These are phyloP conservation scores for Xylaria digitata DNA, from an alignment of 2,329 filamentous ascomycete genomes.

Conservation along the genomic window DNA sequence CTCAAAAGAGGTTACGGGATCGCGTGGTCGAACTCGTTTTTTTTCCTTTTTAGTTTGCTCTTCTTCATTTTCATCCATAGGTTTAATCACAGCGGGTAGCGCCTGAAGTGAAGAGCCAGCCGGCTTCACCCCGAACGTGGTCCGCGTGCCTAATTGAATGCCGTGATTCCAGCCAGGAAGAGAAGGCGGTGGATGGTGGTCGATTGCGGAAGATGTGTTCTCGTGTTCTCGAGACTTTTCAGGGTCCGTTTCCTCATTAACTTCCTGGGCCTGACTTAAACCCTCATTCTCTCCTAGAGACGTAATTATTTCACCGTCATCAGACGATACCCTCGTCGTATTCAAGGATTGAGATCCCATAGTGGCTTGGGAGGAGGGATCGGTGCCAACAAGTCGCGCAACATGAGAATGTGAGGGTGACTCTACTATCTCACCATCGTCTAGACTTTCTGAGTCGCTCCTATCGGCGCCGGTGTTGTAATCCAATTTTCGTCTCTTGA, in stretches of 20 bases:
- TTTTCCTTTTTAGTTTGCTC: slow-evolving; percentile 25
- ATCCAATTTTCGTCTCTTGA: slow-evolving; percentile 44
- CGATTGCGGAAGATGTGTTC: neutral
- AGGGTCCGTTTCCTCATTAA: neutral
- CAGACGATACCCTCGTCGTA: slow-evolving; percentile 32
- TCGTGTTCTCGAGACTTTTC: slow-evolving; percentile 15
- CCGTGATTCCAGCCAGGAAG: slow-evolving; percentile 44
- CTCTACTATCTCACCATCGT: slow-evolving; percentile 52
- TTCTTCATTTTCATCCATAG: slow-evolving; percentile 13
- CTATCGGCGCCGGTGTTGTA: neutral
- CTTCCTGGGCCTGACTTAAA: neutral
- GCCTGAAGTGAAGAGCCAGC: slow-evolving; percentile 33
- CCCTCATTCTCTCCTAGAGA: neutral
- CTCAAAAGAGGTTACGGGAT: slow-evolving; percentile 37
- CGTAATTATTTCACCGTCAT: slow-evolving; percentile 38
- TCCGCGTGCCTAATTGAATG: slow-evolving; percentile 42
- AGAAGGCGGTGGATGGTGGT: slow-evolving; percentile 11
- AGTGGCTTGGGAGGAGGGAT: slow-evolving; percentile 12
- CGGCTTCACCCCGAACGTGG: slow-evolving; percentile 41
- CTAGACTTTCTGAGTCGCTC: slow-evolving; percentile 44
- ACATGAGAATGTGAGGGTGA: slow-evolving; percentile 31
- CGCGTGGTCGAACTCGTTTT: slow-evolving; percentile 26
- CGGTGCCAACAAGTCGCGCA: neutral
- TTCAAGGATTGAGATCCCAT: slow-evolving; percentile 1
- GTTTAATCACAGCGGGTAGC: slow-evolving; percentile 4